Conservation (phyloP, 495 filamentous ascomycete genomes). For the Tuber magnatum region DNA sequence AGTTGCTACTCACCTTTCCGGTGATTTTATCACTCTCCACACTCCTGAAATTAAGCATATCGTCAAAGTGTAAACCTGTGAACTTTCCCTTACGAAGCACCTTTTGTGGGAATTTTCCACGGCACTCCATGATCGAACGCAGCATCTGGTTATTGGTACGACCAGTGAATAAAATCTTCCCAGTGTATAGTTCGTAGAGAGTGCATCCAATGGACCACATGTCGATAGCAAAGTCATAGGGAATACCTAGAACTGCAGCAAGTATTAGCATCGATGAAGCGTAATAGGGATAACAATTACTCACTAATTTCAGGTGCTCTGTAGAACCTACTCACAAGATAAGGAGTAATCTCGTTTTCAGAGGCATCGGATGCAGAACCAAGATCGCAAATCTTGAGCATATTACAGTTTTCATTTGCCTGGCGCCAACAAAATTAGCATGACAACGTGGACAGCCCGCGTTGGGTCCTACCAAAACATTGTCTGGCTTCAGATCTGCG, state of each 20-base stretch:
- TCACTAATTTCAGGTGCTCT: conserved; percentile 83
- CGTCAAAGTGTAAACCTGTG: conserved; percentile 73
- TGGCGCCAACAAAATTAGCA: conserved; percentile 40
- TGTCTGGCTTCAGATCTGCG: conserved; percentile 95
- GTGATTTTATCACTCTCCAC: conserved; percentile 77
- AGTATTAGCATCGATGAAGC: conserved; percentile 3
- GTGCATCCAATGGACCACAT: conserved; percentile 98
- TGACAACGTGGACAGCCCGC: background rate
- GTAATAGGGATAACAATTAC: conserved; percentile 5
- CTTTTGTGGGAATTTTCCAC: conserved; percentile 84
- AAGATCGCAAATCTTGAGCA: conserved; percentile 91
- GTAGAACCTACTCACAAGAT: conserved; percentile 94
- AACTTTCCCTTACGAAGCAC: conserved; percentile 72
- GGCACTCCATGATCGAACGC: conserved; percentile 87
- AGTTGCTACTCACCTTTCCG: conserved; percentile 55
- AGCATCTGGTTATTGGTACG: conserved; percentile 98
- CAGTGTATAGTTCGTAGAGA: conserved; percentile 91
- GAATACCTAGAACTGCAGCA: conserved; percentile 66
- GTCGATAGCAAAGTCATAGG: conserved; percentile 88
- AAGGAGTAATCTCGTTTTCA: conserved; percentile 85
- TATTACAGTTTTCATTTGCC: conserved; percentile 74
- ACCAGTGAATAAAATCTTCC: conserved; percentile 92
- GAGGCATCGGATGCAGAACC: conserved; percentile 85
- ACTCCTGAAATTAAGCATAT: conserved; percentile 77
- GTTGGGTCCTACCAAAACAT: conserved; percentile 59